Base-by-base conservation (phyloP, 2,329 filamentous ascomycete genomes). In the Calonectria pseudoturangicola region DNA sequence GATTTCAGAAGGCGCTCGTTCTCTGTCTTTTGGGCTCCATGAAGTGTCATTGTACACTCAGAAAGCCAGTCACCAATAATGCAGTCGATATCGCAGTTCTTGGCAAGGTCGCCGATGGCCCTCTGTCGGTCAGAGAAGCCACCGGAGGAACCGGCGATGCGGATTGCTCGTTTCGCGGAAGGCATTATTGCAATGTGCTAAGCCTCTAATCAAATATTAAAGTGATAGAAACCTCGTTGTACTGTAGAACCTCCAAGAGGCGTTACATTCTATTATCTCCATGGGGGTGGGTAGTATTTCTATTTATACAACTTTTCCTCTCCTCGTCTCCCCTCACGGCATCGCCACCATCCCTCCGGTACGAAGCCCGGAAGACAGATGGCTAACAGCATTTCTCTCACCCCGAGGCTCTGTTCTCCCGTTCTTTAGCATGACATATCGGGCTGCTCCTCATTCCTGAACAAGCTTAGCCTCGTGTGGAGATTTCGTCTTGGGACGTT, bases 71-170 rank as follows among this genome's bases (percentile, higher is more conserved):
- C 78, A 39, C 79, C 79, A 54, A 81, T 79, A 69, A 80, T 82
- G 72, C 78, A 77, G 74, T 82, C 80, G 41, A 82, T 77, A 25
- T 82, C 81, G 74, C 81, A 75, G 79, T 84, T 78, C 73, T 83
- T 82, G 45, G 85, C 85, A n/a, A 87, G 80, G 39, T 83, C 83
- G 33, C 80, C 75, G 67, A 86, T 86, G 69, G 85, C 85, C 25
- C 84, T 81, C 71, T 86, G 83, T 43, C 85, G 81, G 76, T 86
- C 85, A 25, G 84, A 85, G 79, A 86, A 86, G 36, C 85, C 85
- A 33, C 85, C 85, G 18, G 84, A 86, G 51, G 84, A 82, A 69
- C 84, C 85, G 68, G 84, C 85, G 73, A 87, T 84, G 72, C 84
- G 83, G 73, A 86, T 83, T 9, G 84, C 81, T 72, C 83, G 79